Evolutionary conservation across 345 rosid species (phyloP).

Genomic region (Populus alba): DNA sequence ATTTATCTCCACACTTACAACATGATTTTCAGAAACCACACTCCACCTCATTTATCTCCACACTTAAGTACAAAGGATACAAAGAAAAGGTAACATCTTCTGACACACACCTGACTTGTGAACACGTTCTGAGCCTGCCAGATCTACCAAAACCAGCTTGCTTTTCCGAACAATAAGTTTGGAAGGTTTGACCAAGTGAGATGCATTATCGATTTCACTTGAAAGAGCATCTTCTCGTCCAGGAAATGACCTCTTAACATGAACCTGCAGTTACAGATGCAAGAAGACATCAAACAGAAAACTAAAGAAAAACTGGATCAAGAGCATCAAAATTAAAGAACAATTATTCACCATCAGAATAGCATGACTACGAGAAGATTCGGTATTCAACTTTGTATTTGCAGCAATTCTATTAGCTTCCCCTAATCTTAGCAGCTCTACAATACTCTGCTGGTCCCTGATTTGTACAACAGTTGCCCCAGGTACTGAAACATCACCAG

Average conservation of each 20-base stretch:
- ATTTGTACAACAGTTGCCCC: conserved; percentile 31
- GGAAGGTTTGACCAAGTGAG: conserved; percentile 31
- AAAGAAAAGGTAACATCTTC: not conserved
- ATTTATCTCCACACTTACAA: not conserved
- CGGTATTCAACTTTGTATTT: conserved; percentile 34
- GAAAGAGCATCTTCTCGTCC: conserved; percentile 22
- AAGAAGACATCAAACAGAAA: not conserved
- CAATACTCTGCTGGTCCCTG: conserved; percentile 29
- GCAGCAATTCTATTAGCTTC: conserved; percentile 39
- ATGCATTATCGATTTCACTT: conserved; percentile 19
- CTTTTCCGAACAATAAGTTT: conserved; percentile 32
- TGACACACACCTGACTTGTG: conserved; percentile 29
- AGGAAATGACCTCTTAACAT: conserved; percentile 26
- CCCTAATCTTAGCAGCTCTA: conserved; percentile 34
- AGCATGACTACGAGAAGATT: conserved; percentile 37
- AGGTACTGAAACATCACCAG: conserved; percentile 36
- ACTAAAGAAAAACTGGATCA: not conserved
- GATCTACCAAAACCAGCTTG: conserved; percentile 36
- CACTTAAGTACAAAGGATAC: not conserved
- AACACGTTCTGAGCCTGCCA: conserved; percentile 40
- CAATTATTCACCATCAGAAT: conserved; percentile 28
- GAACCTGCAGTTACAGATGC: conserved; percentile 19
- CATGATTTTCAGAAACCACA: not conserved
- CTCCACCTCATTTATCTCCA: not conserved
- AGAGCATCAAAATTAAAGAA: not conserved